phyloP scores from a whole-genome alignment of 768 basidiomycete species.

The Auricularia sp. region DNA sequence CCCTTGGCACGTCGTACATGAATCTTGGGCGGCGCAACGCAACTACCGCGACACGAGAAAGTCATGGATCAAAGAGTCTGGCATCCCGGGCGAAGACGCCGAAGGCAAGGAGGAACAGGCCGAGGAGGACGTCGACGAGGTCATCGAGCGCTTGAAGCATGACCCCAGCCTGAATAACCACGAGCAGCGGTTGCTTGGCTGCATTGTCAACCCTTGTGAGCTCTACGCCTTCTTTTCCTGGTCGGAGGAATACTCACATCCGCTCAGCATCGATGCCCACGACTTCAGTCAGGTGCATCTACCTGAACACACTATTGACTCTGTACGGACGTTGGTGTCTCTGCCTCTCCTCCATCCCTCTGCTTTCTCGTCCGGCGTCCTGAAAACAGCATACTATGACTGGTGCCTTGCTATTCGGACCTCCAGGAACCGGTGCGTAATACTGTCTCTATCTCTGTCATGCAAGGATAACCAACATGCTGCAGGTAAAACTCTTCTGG shows the following conservation, averaged over 20 bases:
- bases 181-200: constrained; percentile 69
- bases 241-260: constrained; percentile 1
- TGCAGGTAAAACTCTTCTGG: constrained; percentile 68
- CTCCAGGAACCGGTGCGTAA: constrained; percentile 59
- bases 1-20: constrained; percentile 55
- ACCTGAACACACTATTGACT: constrained; percentile 80
- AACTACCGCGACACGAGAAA: constrained; percentile 42
- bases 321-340: constrained; percentile 84
- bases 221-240: constrained; percentile 5
- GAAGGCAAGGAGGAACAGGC: constrained; percentile 27
- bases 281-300: constrained; percentile 78
- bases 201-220: constrained; percentile 76
- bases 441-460: no score
- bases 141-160: constrained; percentile 66
- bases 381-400: constrained; percentile 88
- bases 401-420: constrained; percentile 86
- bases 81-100: constrained; percentile 24
- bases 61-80: constrained; percentile 46
- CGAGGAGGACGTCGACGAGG: constrained; percentile 44
- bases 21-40: constrained; percentile 53
- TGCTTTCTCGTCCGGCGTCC: constrained; percentile 80
- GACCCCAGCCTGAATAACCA: constrained; percentile 70
- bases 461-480: no score
- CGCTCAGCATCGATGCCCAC: constrained; percentile 60
- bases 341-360: constrained; percentile 77